Evolutionary conservation across 306 rosid species (phyloP).

Genomic region (Clitoria ternatea): DNA sequence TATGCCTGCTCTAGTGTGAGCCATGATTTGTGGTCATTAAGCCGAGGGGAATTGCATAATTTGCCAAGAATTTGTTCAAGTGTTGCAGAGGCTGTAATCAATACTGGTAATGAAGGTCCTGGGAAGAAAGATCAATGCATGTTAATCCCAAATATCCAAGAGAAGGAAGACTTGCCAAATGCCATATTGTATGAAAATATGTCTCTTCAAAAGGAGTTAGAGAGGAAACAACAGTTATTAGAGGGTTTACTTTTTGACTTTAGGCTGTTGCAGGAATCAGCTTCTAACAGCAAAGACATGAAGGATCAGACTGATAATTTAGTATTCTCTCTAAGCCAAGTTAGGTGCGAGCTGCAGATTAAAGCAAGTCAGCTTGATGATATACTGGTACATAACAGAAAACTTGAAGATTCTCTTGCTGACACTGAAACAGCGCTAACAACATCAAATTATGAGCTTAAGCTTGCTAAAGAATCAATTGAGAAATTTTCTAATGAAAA

Average conservation of each 20-base stretch:
- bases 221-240: slow-evolving; percentile 67
- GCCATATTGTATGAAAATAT: slow-evolving; percentile 46
- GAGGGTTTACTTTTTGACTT: slow-evolving; percentile 93
- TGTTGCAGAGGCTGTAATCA: slow-evolving; percentile 27
- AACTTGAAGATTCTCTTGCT: slow-evolving; percentile 57
- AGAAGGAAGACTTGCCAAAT: slow-evolving; percentile 36
- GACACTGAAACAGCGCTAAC: slow-evolving; percentile 58
- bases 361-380: slow-evolving; percentile 63
- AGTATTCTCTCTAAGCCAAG: slow-evolving; percentile 51
- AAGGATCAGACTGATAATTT: slow-evolving; percentile 75
- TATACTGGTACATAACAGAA: slow-evolving; percentile 43
- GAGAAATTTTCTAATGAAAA: slow-evolving; percentile 50
- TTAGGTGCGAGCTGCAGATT: slow-evolving; percentile 58
- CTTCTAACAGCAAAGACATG: slow-evolving; percentile 69
- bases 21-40: slow-evolving; percentile 18
- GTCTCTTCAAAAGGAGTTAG: slow-evolving; percentile 62
- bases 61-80: slow-evolving; percentile 26
- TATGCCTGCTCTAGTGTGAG: slow-evolving; percentile 27
- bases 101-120: slow-evolving; percentile 14
- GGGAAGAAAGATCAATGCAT: slow-evolving; percentile 22
- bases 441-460: slow-evolving; percentile 57
- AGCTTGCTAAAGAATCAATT: slow-evolving; percentile 54
- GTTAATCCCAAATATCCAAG: slow-evolving; percentile 33
- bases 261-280: slow-evolving; percentile 80
- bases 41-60: slow-evolving; percentile 29